Evolutionary conservation across 148 eudicot species (phyloP).

Genomic region (Vaccinium myrtillus): DNA sequence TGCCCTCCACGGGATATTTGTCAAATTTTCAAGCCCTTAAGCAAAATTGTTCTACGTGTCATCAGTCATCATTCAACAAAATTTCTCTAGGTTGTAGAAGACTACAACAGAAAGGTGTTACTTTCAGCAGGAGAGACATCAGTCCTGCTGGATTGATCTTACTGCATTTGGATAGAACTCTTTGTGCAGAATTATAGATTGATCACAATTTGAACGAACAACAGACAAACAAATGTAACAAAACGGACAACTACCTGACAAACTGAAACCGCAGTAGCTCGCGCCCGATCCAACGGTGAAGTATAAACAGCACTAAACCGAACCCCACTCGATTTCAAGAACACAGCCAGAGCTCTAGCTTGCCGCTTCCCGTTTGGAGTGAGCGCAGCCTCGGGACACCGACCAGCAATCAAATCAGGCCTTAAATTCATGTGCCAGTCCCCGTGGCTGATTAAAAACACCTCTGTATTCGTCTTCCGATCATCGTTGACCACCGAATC

Average conservation of each 20-base stretch:
- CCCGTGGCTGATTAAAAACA: conserved; percentile 74
- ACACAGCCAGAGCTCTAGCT: conserved; percentile 88
- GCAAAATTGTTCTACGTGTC: background rate
- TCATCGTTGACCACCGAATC: conserved; percentile 27
- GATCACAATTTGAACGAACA: background rate
- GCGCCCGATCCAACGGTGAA: conserved; percentile 94
- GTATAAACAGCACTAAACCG: conserved; percentile 77
- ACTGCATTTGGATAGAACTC: background rate
- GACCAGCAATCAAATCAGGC: conserved; percentile 80
- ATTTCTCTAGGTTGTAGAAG: conserved; percentile 3
- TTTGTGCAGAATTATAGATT: background rate
- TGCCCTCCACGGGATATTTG: background rate
- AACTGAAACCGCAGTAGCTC: conserved; percentile 69
- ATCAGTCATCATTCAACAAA: background rate
- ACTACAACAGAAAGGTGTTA: background rate
- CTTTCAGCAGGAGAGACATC: background rate
- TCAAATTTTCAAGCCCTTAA: background rate
- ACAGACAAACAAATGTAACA: background rate
- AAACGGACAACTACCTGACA: conserved; percentile 57
- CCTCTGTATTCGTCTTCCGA: conserved; percentile 48
- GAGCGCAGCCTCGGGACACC: conserved; percentile 60
- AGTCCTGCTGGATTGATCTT: background rate
- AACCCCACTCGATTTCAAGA: conserved; percentile 79
- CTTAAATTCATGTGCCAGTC: conserved; percentile 81
- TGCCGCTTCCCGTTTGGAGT: conserved; percentile 81